phyloP scores from a whole-genome alignment of 257 asterid species.

The Solanum sejunctum region DNA sequence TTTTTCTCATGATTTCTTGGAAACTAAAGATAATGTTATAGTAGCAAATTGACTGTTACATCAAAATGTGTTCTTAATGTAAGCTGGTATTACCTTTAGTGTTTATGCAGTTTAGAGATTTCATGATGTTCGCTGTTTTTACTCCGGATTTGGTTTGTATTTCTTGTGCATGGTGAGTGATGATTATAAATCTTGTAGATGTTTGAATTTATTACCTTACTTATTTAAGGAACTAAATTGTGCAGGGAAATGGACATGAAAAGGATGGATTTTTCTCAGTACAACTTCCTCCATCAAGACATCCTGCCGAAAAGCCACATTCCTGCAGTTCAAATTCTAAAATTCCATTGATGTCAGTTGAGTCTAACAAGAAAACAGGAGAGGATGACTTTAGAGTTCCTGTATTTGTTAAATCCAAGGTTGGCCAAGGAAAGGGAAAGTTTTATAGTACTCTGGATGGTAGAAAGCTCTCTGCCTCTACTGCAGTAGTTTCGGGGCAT shows the following conservation, averaged over 20 bases:
- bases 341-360: conserved; percentile 19
- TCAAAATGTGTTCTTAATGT: not conserved
- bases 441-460: not conserved
- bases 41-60: not conserved
- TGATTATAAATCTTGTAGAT: not conserved
- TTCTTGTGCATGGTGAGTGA: not conserved
- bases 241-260: conserved; percentile 41
- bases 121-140: not conserved
- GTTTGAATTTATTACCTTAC: not conserved
- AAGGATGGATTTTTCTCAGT: conserved; percentile 17
- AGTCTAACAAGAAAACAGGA: conserved; percentile 30
- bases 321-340: conserved; percentile 17
- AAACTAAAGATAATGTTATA: not conserved
- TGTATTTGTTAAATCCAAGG: conserved; percentile 22
- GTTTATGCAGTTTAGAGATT: not conserved
- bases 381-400: conserved; percentile 83
- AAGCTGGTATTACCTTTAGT: not conserved
- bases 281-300: conserved; percentile 21
- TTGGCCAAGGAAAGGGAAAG: conserved; percentile 20
- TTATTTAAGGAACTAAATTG: not conserved
- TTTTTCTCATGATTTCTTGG: not conserved
- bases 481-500: conserved; percentile 4
- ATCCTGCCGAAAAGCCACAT: conserved; percentile 32
- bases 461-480: conserved; percentile 20
- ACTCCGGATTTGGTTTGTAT: not conserved